Conservation (phyloP, 129 eudicot species). For the Centella asiatica region DNA sequence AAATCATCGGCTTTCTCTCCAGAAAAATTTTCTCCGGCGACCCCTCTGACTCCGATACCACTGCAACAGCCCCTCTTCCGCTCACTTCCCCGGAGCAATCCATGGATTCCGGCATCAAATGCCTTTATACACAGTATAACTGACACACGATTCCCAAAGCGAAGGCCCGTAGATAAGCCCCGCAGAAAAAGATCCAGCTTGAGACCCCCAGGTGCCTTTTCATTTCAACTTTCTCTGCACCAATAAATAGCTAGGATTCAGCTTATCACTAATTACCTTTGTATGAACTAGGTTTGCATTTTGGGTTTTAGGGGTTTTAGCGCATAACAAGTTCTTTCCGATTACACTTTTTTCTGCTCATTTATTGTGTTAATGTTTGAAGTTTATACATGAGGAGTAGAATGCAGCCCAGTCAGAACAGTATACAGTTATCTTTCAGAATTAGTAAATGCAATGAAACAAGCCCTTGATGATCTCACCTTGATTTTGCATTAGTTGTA, state of each 20-base stretch:
- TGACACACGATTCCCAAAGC: constrained; percentile 65
- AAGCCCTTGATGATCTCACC: neutral
- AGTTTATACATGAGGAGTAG: too few species aligned
- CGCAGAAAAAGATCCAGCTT: constrained; percentile 68
- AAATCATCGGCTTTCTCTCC: constrained; percentile 27
- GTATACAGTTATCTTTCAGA: too few species aligned
- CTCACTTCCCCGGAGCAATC: constrained; percentile 24
- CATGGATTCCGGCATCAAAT: constrained; percentile 41
- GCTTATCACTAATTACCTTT: too few species aligned
- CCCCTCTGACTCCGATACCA: constrained; percentile 15
- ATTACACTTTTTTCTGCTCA: too few species aligned
- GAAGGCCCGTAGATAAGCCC: constrained; percentile 60
- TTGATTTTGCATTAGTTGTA: neutral
- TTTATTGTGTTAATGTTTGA: too few species aligned
- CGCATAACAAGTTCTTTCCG: too few species aligned
- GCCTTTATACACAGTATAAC: constrained; percentile 55
- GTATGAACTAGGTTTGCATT: neutral
- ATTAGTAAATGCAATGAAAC: neutral
- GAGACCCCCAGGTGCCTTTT: constrained; percentile 59
- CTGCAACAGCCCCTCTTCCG: constrained; percentile 19
- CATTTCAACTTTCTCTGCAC: neutral
- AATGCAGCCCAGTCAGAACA: too few species aligned
- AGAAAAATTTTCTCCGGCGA: constrained; percentile 18
- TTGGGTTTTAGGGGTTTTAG: too few species aligned
- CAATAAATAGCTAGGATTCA: too few species aligned